Evolutionary conservation across 257 asterid species (phyloP).

Genomic region (Penstemon newberryi): DNA sequence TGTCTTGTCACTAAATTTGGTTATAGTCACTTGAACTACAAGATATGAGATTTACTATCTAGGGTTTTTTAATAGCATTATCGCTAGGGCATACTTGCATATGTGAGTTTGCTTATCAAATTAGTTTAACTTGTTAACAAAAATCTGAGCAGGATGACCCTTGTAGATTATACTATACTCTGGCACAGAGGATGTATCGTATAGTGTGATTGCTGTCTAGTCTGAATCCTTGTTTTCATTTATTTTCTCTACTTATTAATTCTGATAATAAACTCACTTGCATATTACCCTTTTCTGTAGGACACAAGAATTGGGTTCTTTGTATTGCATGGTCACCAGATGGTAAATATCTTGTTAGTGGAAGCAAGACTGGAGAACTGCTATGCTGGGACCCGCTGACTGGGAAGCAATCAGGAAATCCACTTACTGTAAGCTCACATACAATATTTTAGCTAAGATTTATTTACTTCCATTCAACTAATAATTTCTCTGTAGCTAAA

Average conservation of each 20-base stretch:
- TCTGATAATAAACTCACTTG: slow-evolving; percentile 16
- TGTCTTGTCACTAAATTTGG: not conserved
- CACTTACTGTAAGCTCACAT: slow-evolving; percentile 59
- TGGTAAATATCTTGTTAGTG: slow-evolving; percentile 85
- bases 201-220: not conserved
- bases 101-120: not conserved
- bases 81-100: not conserved
- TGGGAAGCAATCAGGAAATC: slow-evolving; percentile 74
- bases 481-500: not conserved
- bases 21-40: not conserved
- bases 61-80: not conserved
- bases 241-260: slow-evolving; percentile 11
- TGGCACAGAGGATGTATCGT: too few species aligned
- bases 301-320: slow-evolving; percentile 94
- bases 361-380: slow-evolving; percentile 91
- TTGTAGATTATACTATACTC: too few species aligned
- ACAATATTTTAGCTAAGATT: slow-evolving; percentile 15
- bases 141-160: not conserved
- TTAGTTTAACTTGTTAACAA: not conserved
- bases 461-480: slow-evolving; percentile 13
- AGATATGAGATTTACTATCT: slow-evolving; percentile 14
- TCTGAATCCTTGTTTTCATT: not conserved
- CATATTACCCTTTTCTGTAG: slow-evolving; percentile 37
- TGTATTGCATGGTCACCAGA: slow-evolving; percentile 97
- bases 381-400: slow-evolving; percentile 87